These are phyloP conservation scores for Aspergillus spinulosporus DNA, from an alignment of 2,329 filamentous ascomycete genomes.

Conservation along the genomic window DNA sequence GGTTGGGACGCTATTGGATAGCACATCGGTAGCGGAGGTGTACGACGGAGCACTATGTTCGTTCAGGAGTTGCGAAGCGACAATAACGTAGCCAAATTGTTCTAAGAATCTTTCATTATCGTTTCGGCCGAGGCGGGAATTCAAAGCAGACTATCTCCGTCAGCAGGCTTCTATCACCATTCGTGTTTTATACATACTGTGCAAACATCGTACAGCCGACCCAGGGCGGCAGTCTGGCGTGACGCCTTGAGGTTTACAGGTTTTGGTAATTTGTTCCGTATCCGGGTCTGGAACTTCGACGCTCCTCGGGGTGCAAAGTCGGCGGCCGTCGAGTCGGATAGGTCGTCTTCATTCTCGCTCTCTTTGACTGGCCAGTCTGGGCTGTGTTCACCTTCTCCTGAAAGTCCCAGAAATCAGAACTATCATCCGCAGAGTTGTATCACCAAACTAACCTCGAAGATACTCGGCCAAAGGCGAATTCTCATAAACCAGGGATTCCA, in stretches of 20 bases:
- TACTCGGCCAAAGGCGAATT: constrained; percentile 86
- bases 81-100: constrained; percentile 88
- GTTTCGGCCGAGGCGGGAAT: constrained; percentile 61
- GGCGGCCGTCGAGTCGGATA: constrained; percentile 29
- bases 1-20: constrained; percentile 31
- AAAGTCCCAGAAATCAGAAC: constrained; percentile 17
- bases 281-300: constrained; percentile 51
- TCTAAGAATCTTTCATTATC: constrained; percentile 87
- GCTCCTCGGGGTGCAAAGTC: constrained; percentile 54
- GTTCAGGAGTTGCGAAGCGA: constrained; percentile 84
- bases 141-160: constrained; percentile 33
- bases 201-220: constrained; percentile 49
- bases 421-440: not conserved
- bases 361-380: constrained; percentile 41
- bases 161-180: not conserved
- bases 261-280: constrained; percentile 51
- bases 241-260: constrained; percentile 44
- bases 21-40: constrained; percentile 38
- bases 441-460: constrained; percentile 69
- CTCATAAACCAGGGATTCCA: constrained; percentile 87
- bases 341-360: constrained; percentile 30
- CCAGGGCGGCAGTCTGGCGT: constrained; percentile 34
- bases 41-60: constrained; percentile 53
- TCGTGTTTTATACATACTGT: constrained; percentile 39
- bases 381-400: constrained; percentile 50